Evolutionary conservation across 257 asterid species (phyloP).

Genomic region (Nicotiana otophora): DNA sequence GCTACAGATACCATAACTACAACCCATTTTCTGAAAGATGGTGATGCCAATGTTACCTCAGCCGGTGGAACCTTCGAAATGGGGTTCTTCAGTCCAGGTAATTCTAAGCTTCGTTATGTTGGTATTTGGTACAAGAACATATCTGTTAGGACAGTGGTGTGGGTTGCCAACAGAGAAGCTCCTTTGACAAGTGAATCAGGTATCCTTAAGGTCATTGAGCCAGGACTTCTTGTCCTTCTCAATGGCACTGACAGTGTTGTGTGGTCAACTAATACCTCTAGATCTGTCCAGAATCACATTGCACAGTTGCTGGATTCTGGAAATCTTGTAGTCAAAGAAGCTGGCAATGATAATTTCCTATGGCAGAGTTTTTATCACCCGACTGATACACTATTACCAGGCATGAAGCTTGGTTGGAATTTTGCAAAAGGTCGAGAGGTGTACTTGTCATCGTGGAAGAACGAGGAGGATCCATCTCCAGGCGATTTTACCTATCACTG

Average conservation of each 20-base stretch:
- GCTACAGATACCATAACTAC: slow-evolving; percentile 1
- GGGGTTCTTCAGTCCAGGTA: not conserved
- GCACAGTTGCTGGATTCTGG: slow-evolving; percentile 20
- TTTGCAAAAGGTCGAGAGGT: not conserved
- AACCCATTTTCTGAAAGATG: not conserved
- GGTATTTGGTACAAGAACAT: slow-evolving; percentile 10
- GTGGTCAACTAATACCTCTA: slow-evolving; percentile 19
- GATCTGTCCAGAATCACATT: not conserved
- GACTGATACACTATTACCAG: slow-evolving; percentile 20
- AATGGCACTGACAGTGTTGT: not conserved
- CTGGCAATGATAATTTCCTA: not conserved
- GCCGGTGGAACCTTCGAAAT: not conserved
- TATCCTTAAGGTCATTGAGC: not conserved
- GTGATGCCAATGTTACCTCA: slow-evolving; percentile 3
- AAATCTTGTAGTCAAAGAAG: slow-evolving; percentile 27
- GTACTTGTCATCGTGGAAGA: slow-evolving; percentile 34
- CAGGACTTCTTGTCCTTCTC: slow-evolving; percentile 17
- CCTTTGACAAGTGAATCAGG: slow-evolving; percentile 5
- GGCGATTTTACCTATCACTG: slow-evolving; percentile 24
- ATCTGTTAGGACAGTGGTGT: not conserved
- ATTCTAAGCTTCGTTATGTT: not conserved
- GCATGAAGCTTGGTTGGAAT: slow-evolving; percentile 8
- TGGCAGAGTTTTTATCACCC: not conserved
- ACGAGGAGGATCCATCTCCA: slow-evolving; percentile 29
- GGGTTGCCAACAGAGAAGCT: not conserved